Evolutionary conservation across 148 eudicot genomes (phyloP), one percentile per base, ranked within the genome.

Genomic region (Mesembryanthemum crystallinum): DNA sequence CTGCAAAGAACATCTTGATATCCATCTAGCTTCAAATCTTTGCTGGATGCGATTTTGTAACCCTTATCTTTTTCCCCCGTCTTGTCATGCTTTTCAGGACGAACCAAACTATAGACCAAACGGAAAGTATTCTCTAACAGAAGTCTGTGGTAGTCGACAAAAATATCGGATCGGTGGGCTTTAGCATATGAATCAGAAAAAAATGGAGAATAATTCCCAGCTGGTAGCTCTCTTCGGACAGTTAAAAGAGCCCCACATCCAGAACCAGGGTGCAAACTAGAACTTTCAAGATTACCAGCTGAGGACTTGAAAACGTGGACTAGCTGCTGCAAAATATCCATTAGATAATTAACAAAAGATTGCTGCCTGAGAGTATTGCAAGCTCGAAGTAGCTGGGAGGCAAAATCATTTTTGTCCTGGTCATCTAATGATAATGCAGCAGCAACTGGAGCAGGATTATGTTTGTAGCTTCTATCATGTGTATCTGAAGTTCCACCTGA

Each of bases 1-100:
- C 93, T 92, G 90, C 99, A 96, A 35, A 96, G 88, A 80, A 93
- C 91, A 91, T 96, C 99, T 89, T 96, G 98, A 84, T 96, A 92
- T 28, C 93, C 99, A 75, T 96, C 99, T 66, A 96, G 84, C 80
- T 96, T 96, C 89, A 96, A 81, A 75, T 96, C 99, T 78, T 88
- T 96, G 67, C 84, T 85, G 78, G 90, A 82, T 59, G 91, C 70
- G 69, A 79, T 77, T 86, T 85, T 92, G 81, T 81, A 82, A 29
- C 85, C 84, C 89, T 88, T 92, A 71, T 96, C 99, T 84, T 87
- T 96, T 70, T 96, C 98, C 66, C 87, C 93, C 75, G 79, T 79
- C 81, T 89, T 96, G 76, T 96, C 99, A 80, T 92, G 98, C 85
- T 92, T 96, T 80, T 96, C 99, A 65, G 98, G 99, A 74, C 99